Percentiles rank a stretch among this genome's conserved stretches.
These are phyloP conservation scores for Diplodia corticola DNA, from an alignment of 2,329 filamentous ascomycete species.

Conservation along the genomic window DNA sequence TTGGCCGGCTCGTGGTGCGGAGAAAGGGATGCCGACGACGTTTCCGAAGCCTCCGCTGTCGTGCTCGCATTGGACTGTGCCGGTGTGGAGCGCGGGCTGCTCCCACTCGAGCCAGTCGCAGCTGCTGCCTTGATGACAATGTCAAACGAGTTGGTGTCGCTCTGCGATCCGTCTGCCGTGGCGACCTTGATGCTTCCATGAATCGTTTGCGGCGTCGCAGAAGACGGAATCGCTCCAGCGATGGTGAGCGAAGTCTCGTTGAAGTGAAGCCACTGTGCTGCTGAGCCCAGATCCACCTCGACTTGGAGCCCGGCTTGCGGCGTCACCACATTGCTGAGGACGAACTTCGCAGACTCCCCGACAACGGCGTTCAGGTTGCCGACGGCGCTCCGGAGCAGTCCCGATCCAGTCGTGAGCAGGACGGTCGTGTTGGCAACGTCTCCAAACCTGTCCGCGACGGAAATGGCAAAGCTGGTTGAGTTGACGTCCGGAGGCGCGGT, in stretches of 20 bases:
- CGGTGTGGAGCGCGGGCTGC: constrained; percentile 25
- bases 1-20: neutral
- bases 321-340: constrained; percentile 44
- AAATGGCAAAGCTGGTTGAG: constrained; percentile 63
- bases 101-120: constrained; percentile 9
- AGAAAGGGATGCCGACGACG: constrained; percentile 15
- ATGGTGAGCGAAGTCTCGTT: constrained; percentile 47
- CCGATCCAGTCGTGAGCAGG: constrained; percentile 42
- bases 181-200: constrained; percentile 48
- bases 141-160: constrained; percentile 48
- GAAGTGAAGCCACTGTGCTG: constrained; percentile 53
- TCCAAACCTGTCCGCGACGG: constrained; percentile 59
- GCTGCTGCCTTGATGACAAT: constrained; percentile 31
- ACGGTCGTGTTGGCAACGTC: constrained; percentile 62
- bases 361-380: constrained; percentile 50
- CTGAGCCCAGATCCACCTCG: constrained; percentile 45
- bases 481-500: constrained; percentile 60
- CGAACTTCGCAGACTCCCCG: constrained; percentile 38
- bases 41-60: constrained; percentile 27
- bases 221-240: constrained; percentile 50
- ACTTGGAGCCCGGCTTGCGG: constrained; percentile 30
- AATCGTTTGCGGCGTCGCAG: constrained; percentile 41
- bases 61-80: constrained; percentile 30
- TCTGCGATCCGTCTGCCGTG: constrained; percentile 26
- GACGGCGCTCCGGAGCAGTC: constrained; percentile 48